Conservation (phyloP, 805 yeast genomes). For the Priceomyces haplophilus region DNA sequence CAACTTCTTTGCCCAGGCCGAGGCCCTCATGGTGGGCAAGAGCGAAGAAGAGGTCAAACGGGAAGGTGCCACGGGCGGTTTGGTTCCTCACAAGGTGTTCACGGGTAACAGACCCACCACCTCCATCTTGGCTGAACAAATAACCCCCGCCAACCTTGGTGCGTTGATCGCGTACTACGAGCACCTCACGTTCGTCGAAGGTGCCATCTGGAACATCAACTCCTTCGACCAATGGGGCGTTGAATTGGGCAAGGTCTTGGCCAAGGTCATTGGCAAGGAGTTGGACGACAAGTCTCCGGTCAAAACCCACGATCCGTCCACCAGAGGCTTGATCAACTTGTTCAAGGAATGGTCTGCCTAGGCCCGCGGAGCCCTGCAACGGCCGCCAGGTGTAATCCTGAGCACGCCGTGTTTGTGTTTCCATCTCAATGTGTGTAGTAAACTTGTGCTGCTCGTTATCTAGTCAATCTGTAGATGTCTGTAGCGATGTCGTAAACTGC, state of each 20-base stretch:
- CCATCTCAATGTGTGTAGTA: not conserved
- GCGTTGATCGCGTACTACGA: constrained; percentile 97
- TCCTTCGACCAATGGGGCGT: constrained; percentile 99
- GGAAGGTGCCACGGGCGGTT: constrained; percentile 83
- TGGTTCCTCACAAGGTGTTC: constrained; percentile 94
- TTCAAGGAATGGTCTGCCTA: constrained; percentile 74
- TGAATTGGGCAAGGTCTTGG: constrained; percentile 96
- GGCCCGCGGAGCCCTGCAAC: no score
- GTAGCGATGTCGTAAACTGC: no score
- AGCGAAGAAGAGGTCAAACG: constrained; percentile 74
- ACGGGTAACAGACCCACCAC: constrained; percentile 99
- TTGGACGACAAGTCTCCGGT: constrained; percentile 59
- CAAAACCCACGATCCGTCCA: constrained; percentile 79
- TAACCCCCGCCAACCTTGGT: constrained; percentile 96
- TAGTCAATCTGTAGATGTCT: no score
- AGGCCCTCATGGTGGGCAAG: constrained; percentile 96
- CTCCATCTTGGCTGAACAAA: constrained; percentile 89
- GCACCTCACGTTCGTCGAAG: constrained; percentile 95
- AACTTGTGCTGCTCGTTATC: not conserved
- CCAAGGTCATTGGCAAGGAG: constrained; percentile 92
- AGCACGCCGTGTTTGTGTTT: not conserved
- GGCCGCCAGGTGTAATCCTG: not conserved
- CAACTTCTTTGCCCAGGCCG: constrained; percentile 97
- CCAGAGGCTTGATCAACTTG: constrained; percentile 90
- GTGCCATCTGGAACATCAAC: constrained; percentile 99